A percentile compares a stretch with the other conserved stretches of the same genome.
phyloP scores from a whole-genome alignment of 225 moss, liverwort and hornwort genomes.

The Ulota crispa region DNA sequence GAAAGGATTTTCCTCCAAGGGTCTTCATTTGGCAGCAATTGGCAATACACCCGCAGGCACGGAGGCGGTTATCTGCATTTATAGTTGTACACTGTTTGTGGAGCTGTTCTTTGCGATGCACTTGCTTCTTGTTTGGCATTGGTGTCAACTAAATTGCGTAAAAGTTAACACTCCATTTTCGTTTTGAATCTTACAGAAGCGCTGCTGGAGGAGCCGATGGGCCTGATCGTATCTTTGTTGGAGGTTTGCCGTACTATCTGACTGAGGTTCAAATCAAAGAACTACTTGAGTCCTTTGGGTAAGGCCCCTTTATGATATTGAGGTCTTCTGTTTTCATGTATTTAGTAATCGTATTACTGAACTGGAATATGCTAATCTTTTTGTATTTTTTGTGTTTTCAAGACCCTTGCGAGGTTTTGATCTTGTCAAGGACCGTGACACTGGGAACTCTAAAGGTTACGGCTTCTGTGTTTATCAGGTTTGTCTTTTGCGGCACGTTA shows the following conservation, averaged over 20 bases:
- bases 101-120: neutral
- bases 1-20: too few relatives aligned
- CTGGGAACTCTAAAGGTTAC: conserved; percentile 97
- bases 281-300: conserved; percentile 95
- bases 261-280: conserved; percentile 98
- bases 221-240: conserved; percentile 97
- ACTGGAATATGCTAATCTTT: conserved; percentile 1
- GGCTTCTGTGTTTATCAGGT: conserved; percentile 99
- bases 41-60: too few relatives aligned
- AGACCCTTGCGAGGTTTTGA: conserved; percentile 96
- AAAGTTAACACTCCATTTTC: neutral
- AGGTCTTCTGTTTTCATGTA: neutral
- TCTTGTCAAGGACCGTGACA: conserved; percentile 96
- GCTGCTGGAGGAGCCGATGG: conserved; percentile 99
- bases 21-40: too few relatives aligned
- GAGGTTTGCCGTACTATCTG: conserved; percentile 91
- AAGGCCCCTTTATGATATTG: neutral
- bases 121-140: neutral
- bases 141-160: neutral
- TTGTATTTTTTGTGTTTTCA: conserved; percentile 8
- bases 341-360: neutral
- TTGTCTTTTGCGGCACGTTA: neutral
- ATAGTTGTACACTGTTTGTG: neutral
- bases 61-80: neutral
- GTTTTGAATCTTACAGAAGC: conserved; percentile 45